phyloP scores from a whole-genome alignment of 2,329 filamentous ascomycete genomes.

The Ophiostoma himal-ulmi region DNA sequence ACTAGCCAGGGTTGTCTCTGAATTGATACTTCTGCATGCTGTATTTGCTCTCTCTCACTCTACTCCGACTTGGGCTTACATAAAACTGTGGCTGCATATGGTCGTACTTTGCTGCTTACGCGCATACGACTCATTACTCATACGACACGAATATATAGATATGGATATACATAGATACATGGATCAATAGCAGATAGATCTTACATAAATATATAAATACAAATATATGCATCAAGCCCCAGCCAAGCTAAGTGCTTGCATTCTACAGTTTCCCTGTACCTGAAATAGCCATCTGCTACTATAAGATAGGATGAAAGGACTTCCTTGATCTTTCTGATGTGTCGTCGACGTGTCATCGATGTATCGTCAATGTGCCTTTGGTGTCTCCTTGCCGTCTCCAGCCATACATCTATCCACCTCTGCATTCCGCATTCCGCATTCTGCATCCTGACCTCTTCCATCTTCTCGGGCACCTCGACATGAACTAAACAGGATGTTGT shows the following conservation, averaged over 20 bases:
- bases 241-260: neutral
- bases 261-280: neutral
- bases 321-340: neutral
- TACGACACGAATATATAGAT: neutral
- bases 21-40: neutral
- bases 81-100: neutral
- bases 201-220: neutral
- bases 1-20: neutral
- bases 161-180: neutral
- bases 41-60: neutral
- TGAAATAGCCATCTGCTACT: constrained; percentile 4
- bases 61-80: neutral
- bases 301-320: neutral
- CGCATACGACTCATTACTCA: neutral
- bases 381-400: neutral
- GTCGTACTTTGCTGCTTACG: neutral
- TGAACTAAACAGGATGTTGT: constrained; percentile 2
- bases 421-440: too few species aligned
- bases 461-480: constrained; percentile 7
- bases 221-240: neutral
- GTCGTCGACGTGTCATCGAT: neutral
- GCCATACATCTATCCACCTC: neutral
- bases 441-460: neutral
- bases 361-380: neutral
- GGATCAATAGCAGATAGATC: too few species aligned